Evolutionary conservation across 257 asterid genomes (phyloP), one percentile per base, ranked within the genome.

Genomic region (Forsythia viridissima): DNA sequence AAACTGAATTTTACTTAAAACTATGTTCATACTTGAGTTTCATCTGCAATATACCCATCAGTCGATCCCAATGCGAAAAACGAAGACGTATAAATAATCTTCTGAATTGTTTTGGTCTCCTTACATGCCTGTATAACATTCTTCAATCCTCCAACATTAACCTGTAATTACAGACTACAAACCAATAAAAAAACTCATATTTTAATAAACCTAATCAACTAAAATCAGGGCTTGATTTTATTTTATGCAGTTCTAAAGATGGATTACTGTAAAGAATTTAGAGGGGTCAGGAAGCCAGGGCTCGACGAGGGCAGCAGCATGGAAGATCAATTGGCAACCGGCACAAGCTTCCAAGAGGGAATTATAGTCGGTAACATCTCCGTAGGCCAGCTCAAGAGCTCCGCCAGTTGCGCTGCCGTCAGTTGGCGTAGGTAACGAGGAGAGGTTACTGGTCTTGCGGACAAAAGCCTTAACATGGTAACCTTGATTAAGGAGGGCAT

Each of bases 211-310:
- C 39, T 3, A 51, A 11, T 11, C 15, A 69, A 38, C 39, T 30
- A 5, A 44, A 21, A 63, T 21, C 34, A 38, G 4, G 57, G 43
- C 16, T 59, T 20, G 43, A 55, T 40, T 0, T 36, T 61, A 24
- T 70, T 38, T 30, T 48, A 4, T 3, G 52, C 52, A 44, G 12
- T 11, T 44, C 15, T 34, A 16, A 21, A 13, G 16, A 21, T 10
- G 36, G 51, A 89, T 84, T 52, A 94, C 99, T 0, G 81, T 11
- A 52, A 12, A 7, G 86, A 95, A 95, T 85, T 75, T 89, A 13
- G 92, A 82, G 24, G 97, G 94, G 74, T 93, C 95, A 1, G 99
- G 99, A 63, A 95, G 76, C 99, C 98, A 95, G 42, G 98, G 97
- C 85, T 95, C 99, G 39, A 95, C 98, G 48, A 95, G 87, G 13